Base-by-base conservation (phyloP, 1,284 basidiomycete genomes). In the Naganishia sp. region DNA sequence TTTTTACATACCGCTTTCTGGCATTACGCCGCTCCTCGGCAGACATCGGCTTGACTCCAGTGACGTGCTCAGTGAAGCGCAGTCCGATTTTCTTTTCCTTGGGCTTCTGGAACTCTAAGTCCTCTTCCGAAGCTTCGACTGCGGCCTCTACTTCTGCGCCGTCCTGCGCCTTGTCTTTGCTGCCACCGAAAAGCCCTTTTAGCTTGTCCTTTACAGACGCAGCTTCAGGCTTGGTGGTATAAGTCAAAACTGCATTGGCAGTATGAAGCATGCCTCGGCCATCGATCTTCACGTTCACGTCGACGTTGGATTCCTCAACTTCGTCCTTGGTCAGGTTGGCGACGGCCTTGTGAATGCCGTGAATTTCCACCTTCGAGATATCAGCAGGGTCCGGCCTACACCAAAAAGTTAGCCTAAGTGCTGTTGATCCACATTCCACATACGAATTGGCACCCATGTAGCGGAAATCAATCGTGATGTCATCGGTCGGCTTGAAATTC, bases 171-270 rank as follows among this genome's bases (percentile, higher is more conserved):
- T 75, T 73, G 25, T 76, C 75, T 60, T 78, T 76, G 65, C 83
- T 82, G 68, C 84, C 87, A 49, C 88, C 88, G 74, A 95, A 94
- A 68, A 96, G 81, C 44, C 87, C 87, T 80, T 94, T 94, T 69
- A 96, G 79, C 82, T 72, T 77, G 86, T 89, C 89, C 65, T 88
- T 83, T 31, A 92, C 79, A 21, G 88, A 88, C 71, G 91, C 89
- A 21, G 87, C 64, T 36, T 71, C 68, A n/a, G 55, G 64, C 16
- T 72, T 73, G 86, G 71, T 67, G 63, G 72, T 74, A 5, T 84
- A 87, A 2, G 86, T 88, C 45, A 92, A 76, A 1, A 88, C 88
- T 48, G 91, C 88, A 28, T 86, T 85, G 25, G 93, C 87, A 3
- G 87, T 76, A 4, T 74, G 86, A 9, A 91, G 81, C 72, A 95